Evolutionary conservation across 768 basidiomycete genomes (phyloP), one percentile per base, ranked within the genome.

Genomic region (Multifurca ochricompacta): DNA sequence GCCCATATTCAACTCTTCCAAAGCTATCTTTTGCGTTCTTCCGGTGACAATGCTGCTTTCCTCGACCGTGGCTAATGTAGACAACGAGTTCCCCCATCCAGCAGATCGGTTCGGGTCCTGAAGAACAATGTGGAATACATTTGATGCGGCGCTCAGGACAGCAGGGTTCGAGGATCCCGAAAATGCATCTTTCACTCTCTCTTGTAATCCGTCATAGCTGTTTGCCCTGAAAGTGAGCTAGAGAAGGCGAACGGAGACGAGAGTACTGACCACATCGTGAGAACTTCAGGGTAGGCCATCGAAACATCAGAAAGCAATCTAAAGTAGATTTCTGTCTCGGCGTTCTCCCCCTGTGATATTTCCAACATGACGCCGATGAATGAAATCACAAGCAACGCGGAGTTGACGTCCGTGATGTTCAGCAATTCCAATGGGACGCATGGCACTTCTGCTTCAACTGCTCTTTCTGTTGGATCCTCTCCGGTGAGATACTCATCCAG

Each of bases 281-380:
- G 73, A 19, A 83, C 76, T 18, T 91, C 87, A 1, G 91, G 91
- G 67, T 81, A 85, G 8, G 73, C 68, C 6, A 70, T 69, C 14
- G 82, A 78, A 13, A 91, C 77, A 39, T 91, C 84, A 28, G 87
- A 79, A 28, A 96, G 74, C 30, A 95, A 66, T 43, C 76, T 75
- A 67, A 86, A 93, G 41, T 94, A 67, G 36, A 93, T 83, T 65
- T 90, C 80, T 2, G 83, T 84, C 69, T 96, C 93, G 1, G 76
- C 73, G 59, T 90, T 87, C 58, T 91, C 87, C 3, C 85, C 82
- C 63, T 89, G 83, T 1, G 87, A 83, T 6, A 80, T 85, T 40
- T 73, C 72, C 13, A 93, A 73, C 68, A 94, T 87, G 1, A 86
- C 82, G 3, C 81, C 80, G 35, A 83, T 73, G 63, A 94, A 86